phyloP scores from a whole-genome alignment of 2,329 filamentous ascomycete species.

The Laburnicola sp. region DNA sequence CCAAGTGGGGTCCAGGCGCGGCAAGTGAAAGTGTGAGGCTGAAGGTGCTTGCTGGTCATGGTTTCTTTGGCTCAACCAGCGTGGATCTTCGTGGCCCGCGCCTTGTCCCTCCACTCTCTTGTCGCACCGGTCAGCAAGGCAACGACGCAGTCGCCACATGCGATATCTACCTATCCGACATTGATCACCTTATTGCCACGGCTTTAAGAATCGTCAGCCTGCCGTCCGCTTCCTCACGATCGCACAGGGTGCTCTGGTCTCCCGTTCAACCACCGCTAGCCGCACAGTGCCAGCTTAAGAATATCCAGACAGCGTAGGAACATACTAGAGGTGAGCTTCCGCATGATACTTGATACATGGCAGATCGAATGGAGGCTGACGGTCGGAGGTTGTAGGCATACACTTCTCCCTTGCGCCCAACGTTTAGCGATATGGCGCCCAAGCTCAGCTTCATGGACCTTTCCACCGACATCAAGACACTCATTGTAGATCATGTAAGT shows the following conservation, averaged over 20 bases:
- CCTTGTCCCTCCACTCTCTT: not conserved
- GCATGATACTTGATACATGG: not conserved
- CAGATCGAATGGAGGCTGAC: not conserved
- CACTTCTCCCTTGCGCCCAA: not conserved
- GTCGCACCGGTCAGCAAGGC: slow-evolving; percentile 1
- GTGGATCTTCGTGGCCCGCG: not conserved
- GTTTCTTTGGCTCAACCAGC: too few relatives aligned
- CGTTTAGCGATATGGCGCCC: slow-evolving; percentile 42
- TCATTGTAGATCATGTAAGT: slow-evolving; percentile 45
- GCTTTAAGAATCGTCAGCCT: not conserved
- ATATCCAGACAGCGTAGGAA: not conserved
- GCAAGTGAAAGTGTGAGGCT: not conserved
- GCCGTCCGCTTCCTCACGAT: not conserved
- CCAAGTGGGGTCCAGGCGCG: not conserved
- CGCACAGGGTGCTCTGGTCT: too few relatives aligned
- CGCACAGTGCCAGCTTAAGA: not conserved
- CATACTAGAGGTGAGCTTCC: slow-evolving; percentile 14
- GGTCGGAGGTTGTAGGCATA: not conserved
- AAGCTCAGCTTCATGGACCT: slow-evolving; percentile 39
- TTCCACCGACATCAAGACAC: slow-evolving; percentile 45
- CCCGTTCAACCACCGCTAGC: not conserved
- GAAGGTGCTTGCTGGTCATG: not conserved
- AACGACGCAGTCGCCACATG: not conserved
- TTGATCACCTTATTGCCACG: not conserved
- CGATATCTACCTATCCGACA: not conserved